Conservation (phyloP, 371 early-diverging fungal genomes). For the Mucor velutinosus region DNA sequence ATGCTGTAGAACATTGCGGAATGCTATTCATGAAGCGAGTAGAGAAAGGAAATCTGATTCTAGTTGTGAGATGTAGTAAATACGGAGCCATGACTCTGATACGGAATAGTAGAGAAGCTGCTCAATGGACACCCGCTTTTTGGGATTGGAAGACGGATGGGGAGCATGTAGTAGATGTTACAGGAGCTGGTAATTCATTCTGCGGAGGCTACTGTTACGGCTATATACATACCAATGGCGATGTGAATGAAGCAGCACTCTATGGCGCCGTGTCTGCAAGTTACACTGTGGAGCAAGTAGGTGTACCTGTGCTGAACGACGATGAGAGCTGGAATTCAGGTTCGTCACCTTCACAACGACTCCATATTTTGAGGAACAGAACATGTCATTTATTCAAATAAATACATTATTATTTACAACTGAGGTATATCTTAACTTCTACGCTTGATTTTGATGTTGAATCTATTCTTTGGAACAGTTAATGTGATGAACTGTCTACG, state of each 20-base stretch:
- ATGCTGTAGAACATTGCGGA: slow-evolving; percentile 11
- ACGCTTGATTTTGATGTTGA: slow-evolving; percentile 26
- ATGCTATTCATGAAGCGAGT: slow-evolving; percentile 1
- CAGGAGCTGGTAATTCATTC: slow-evolving; percentile 56
- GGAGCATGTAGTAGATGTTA: slow-evolving; percentile 38
- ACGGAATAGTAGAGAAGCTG: not conserved
- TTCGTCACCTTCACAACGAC: slow-evolving; percentile 24
- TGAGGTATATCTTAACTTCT: slow-evolving; percentile 3
- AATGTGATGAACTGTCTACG: slow-evolving; percentile 31
- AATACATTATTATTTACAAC: not conserved
- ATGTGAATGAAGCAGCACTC: slow-evolving; percentile 29
- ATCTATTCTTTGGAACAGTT: slow-evolving; percentile 27
- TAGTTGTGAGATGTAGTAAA: slow-evolving; percentile 39
- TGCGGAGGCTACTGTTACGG: slow-evolving; percentile 44
- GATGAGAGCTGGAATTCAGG: slow-evolving; percentile 37
- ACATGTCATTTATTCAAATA: not conserved
- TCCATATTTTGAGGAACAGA: slow-evolving; percentile 17
- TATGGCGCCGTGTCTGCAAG: slow-evolving; percentile 51
- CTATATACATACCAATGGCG: slow-evolving; percentile 30
- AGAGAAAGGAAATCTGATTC: not conserved
- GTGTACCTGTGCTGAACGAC: slow-evolving; percentile 24
- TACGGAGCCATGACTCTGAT: slow-evolving; percentile 28
- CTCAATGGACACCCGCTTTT: slow-evolving; percentile 41
- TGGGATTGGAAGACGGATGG: slow-evolving; percentile 22
- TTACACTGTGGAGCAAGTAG: slow-evolving; percentile 49